phyloP scores from a whole-genome alignment of 164 flowering plant genomes.

The Magnolia sinica region DNA sequence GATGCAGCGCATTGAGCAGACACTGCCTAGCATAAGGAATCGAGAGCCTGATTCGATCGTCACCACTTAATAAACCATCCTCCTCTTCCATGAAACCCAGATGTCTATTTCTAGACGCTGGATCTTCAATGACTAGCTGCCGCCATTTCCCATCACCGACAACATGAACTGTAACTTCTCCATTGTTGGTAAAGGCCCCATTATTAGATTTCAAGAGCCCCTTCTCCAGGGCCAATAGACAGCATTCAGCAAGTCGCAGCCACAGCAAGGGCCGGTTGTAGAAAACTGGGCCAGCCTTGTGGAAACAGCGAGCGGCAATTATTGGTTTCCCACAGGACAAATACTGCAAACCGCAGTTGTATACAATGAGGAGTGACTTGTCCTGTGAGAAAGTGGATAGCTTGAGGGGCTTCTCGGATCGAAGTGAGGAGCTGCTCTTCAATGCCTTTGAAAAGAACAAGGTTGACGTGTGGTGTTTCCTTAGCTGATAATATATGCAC shows the following conservation, averaged over 20 bases:
- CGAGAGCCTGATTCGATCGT: slow-evolving; percentile 53
- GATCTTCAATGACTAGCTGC: slow-evolving; percentile 58
- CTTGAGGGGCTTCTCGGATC: slow-evolving; percentile 65
- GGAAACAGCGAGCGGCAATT: slow-evolving; percentile 82
- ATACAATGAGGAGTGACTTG: slow-evolving; percentile 59
- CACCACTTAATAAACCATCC: slow-evolving; percentile 27
- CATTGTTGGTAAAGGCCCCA: slow-evolving; percentile 20
- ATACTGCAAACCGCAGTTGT: slow-evolving; percentile 81
- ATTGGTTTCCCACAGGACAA: slow-evolving; percentile 82
- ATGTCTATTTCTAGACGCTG: slow-evolving; percentile 30
- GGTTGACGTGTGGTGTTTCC: slow-evolving; percentile 60
- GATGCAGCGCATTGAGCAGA: slow-evolving; percentile 67
- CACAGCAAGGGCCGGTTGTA: slow-evolving; percentile 72
- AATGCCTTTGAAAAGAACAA: slow-evolving; percentile 78
- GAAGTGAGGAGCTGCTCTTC: slow-evolving; percentile 44
- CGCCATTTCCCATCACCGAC: slow-evolving; percentile 89
- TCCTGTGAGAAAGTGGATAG: slow-evolving; percentile 71
- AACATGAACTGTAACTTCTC: slow-evolving; percentile 51
- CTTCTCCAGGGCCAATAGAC: slow-evolving; percentile 72
- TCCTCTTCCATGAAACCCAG: slow-evolving; percentile 18
- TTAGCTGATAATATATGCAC: slow-evolving; percentile 71
- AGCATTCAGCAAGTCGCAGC: slow-evolving; percentile 93
- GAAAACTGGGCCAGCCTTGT: slow-evolving; percentile 62
- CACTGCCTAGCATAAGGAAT: slow-evolving; percentile 66
- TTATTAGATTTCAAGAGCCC: slow-evolving; percentile 41